A percentile compares a stretch with the other conserved stretches of the same genome.
Conservation (phyloP, 2,329 filamentous ascomycete genomes). For the Colletotrichum abscissum region DNA sequence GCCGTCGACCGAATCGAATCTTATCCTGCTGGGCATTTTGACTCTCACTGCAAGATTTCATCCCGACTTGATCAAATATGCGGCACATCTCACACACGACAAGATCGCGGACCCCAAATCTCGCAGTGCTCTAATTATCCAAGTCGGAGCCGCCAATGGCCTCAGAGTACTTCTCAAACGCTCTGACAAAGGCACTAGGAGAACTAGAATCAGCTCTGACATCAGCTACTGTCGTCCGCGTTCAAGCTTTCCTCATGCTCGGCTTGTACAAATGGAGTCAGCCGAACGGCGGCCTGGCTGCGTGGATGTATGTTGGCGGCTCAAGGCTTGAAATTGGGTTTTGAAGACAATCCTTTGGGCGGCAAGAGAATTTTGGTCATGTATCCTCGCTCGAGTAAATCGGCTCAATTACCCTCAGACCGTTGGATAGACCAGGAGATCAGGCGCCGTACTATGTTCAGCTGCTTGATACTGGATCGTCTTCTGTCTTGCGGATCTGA, state of each 20-base stretch:
- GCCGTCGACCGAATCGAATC: constrained; percentile 58
- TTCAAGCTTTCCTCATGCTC: constrained; percentile 77
- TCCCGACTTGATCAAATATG: constrained; percentile 65
- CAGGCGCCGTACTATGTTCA: too few relatives aligned
- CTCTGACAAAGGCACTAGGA: constrained; percentile 63
- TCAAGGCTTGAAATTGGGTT: constrained; percentile 70
- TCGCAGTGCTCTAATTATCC: constrained; percentile 45
- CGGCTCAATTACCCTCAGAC: constrained; percentile 15
- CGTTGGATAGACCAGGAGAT: constrained; percentile 63
- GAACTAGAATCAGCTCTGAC: constrained; percentile 59
- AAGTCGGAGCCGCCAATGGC: constrained; percentile 63
- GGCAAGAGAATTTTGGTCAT: constrained; percentile 31
- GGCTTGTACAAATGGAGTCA: constrained; percentile 79
- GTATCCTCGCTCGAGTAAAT: constrained; percentile 32
- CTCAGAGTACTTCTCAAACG: constrained; percentile 73
- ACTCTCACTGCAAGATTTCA: constrained; percentile 78
- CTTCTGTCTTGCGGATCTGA: constrained; percentile 74
- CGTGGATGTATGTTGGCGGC: constrained; percentile 76
- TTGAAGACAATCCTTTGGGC: constrained; percentile 56
- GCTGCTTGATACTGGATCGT: constrained; percentile 78
- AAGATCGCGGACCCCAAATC: constrained; percentile 45
- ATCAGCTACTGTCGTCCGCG: constrained; percentile 68
- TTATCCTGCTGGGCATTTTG: constrained; percentile 74
- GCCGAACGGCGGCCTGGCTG: too few relatives aligned
- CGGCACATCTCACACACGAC: constrained; percentile 51